Base-by-base conservation (phyloP, 2,329 filamentous ascomycete genomes). In the Penicillium expansum region DNA sequence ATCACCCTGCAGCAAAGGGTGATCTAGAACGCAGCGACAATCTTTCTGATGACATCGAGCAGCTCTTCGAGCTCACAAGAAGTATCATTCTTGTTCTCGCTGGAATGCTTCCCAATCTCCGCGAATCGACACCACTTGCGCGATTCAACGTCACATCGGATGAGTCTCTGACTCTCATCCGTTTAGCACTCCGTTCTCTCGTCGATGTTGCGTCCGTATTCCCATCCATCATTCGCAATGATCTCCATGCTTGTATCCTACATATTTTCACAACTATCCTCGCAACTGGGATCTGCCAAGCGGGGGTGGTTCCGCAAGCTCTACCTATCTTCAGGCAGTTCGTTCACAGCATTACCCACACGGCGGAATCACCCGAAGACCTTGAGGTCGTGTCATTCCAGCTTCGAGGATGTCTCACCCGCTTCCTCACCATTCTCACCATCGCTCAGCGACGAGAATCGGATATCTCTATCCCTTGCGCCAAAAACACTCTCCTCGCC, bases 131-230 rank as follows among this genome's bases (percentile, higher is more conserved):
- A 35, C 85, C 83, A 62, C 81, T 82, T 64, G 86, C 85, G 29
- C 86, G 90, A 44, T 87, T 91, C 67, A 86, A 89, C 66, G 86
- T 96, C 67, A 92, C 90, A 14, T 72, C 72, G 0, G 92, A 97
- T 66, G 93, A 97, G 72, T 90, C 91, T 1, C 83, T 95, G 18
- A 80, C 88, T 2, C 84, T 99, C 3, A 86, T 97, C 48, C 86
- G 87, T 24, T 86, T 89, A 2, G 88, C 91, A 0, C 81, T 99
- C 1, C 89, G 92, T 58, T 91, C 94, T 1, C 84, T 99, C 1
- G 94, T 97, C 4, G 91, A 97, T 69, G 92, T 94, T 1, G 92
- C 94, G 7, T 91, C 95, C 60, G 92, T 97, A 16, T 99, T 99
- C 76, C 95, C 95, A 0, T 86, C 90, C 2, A 92, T 99, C 67